Evolutionary conservation across 2,329 filamentous ascomycete genomes (phyloP), one percentile per base, ranked within the genome.

Genomic region (Dactylellina parvicollis): DNA sequence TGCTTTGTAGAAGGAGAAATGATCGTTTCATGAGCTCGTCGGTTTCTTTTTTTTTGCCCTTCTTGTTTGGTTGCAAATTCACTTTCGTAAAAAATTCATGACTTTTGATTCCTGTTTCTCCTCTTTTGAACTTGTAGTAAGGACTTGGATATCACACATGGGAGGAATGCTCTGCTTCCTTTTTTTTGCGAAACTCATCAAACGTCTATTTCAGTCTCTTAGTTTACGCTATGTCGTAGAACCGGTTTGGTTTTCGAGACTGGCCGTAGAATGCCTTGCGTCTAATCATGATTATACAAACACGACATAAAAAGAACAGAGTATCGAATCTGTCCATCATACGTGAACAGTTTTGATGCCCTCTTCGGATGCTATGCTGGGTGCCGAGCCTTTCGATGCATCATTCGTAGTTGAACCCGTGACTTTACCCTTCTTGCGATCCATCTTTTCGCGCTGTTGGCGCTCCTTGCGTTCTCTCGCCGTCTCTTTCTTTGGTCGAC

Each of bases 271-370:
- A n/a, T n/a, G n/a, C n/a, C n/a, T n/a, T n/a, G n/a, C n/a, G n/a
- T n/a, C n/a, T n/a, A n/a, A n/a, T n/a, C n/a, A n/a, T n/a, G n/a
- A n/a, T n/a, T n/a, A n/a, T n/a, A n/a, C n/a, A n/a, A n/a, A n/a
- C n/a, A n/a, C n/a, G n/a, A n/a, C n/a, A n/a, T n/a, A n/a, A n/a
- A n/a, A n/a, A n/a, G n/a, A 16, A 44, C 16, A 44, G 22, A 20
- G 20, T 54, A 54, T 32, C 40, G 8, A 20, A 42, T n/a, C 3
- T n/a, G 10, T 49, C 18, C 34, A 32, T 56, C 44, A 73, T 49
- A 73, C 69, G 36, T 73, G 69, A 18, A 73, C 38, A 8, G 69
- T 73, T 16, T 73, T 73, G 24, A 73, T 73, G 16, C 60, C 69
- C 28, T 65, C 44, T n/a, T 32, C 40, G 9, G 52, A 3, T n/a